Evolutionary conservation across 345 rosid genomes (phyloP).

Genomic region (Moricandia arvensis): DNA sequence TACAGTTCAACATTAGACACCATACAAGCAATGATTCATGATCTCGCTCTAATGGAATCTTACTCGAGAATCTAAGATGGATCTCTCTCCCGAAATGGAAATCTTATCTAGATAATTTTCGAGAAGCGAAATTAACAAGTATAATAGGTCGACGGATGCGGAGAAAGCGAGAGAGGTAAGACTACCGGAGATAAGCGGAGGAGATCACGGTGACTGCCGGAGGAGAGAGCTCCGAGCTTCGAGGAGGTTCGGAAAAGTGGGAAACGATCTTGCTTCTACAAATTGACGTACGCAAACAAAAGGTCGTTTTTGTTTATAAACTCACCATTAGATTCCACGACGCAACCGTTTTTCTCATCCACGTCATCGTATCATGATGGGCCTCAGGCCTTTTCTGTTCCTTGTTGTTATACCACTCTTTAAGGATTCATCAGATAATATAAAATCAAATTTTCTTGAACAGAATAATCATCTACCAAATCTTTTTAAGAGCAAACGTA

Average conservation of each 20-base stretch:
- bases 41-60: conserved; percentile 5
- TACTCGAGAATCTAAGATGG: conserved; percentile 5
- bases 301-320: conserved; percentile 12
- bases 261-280: conserved; percentile 32
- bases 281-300: conserved; percentile 37
- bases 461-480: too few relatives aligned
- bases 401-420: background rate
- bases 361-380: conserved; percentile 2
- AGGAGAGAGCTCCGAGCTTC: conserved; percentile 31
- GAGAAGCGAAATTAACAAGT: conserved; percentile 3
- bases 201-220: conserved; percentile 10
- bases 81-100: conserved; percentile 25
- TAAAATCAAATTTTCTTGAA: too few relatives aligned
- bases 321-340: conserved; percentile 35
- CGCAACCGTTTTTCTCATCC: conserved; percentile 33
- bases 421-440: background rate
- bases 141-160: background rate
- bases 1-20: background rate
- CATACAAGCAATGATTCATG: conserved; percentile 5
- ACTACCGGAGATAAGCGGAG: conserved; percentile 6
- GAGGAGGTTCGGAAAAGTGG: conserved; percentile 6
- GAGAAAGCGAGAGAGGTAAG: background rate
- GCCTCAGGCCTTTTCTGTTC: conserved; percentile 1
- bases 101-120: conserved; percentile 3
- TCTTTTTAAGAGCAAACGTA: too few relatives aligned